Conservation (phyloP, 139 green algal species). For the Micromonas pusilla region DNA sequence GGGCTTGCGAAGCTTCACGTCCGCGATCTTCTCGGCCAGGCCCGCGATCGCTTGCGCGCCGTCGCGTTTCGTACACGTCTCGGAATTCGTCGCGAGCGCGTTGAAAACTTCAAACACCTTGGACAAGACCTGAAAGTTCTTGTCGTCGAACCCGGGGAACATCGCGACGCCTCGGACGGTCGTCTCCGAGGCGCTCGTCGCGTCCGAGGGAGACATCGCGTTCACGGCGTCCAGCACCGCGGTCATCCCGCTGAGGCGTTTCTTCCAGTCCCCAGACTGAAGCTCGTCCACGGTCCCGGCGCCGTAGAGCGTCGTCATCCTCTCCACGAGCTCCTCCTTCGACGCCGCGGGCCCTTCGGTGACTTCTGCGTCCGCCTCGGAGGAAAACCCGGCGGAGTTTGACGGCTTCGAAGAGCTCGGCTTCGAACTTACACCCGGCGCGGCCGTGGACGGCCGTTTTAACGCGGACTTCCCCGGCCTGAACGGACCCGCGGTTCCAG, state of each 20-base stretch:
- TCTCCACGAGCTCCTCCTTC: constrained; percentile 19
- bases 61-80: neutral
- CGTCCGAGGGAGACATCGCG: constrained; percentile 30
- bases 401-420: too few species aligned
- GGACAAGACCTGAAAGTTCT: constrained; percentile 93
- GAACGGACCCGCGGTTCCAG: too few species aligned
- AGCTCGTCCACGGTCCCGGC: constrained; percentile 48
- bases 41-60: constrained; percentile 52
- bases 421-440: too few species aligned
- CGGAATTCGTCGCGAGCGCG: constrained; percentile 34
- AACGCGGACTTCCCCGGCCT: neutral
- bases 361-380: neutral
- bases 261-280: constrained; percentile 74
- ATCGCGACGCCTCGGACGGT: constrained; percentile 47
- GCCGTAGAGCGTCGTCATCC: constrained; percentile 1
- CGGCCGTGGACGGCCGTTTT: neutral
- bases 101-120: constrained; percentile 81
- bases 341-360: neutral
- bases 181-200: constrained; percentile 30
- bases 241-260: constrained; percentile 71
- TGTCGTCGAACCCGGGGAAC: constrained; percentile 71
- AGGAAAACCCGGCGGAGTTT: neutral
- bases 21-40: constrained; percentile 63
- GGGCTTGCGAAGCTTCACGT: constrained; percentile 68
- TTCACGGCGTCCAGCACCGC: constrained; percentile 42